Base-by-base conservation (phyloP, 345 rosid species). In the Eucalyptus regnans region DNA sequence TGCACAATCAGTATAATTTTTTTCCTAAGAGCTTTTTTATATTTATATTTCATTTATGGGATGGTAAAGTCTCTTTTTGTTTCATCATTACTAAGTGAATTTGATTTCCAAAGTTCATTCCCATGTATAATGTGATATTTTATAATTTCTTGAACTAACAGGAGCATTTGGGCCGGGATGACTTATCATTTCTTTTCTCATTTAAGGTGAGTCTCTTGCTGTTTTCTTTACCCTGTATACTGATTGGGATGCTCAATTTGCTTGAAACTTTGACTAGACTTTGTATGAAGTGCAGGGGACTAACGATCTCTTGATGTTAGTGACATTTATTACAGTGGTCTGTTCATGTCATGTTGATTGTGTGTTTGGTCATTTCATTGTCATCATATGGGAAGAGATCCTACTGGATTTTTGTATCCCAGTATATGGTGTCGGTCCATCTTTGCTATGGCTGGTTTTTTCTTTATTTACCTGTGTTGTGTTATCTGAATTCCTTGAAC, bases 81-180 rank as follows among this genome's bases (percentile, higher is more conserved):
- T 76, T 76, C 44, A 41, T 41, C 25, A 41, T 76, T 41, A 41
- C 7, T 12, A 20, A 76, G 84, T 76, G 84, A 76, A 76, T 41
- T 76, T 76, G 84, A 76, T 41, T 43, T 12, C 29, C 48, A 86
- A 51, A 31, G 43, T 86, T 18, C 6, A 4, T 51, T 41, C 64
- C 81, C 2, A 1, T 22, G 48, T 41, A 76, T 76, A 76, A 41
- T 37, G 27, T 76, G 48, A 76, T 76, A 76, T 76, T 37, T 20
- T 76, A 76, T 6, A 76, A 20, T 41, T 41, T 76, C 48, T 41
- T 20, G 84, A 76, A 41, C 15, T 76, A 80, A 88, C 98, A 97
- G 98, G 99, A 95, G 92, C 99, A 98, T 93, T 91, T 95, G 94
- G 95, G 97, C 89, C 94, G 96, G 91, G 99, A 98, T 90, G 98